phyloP scores from a whole-genome alignment of 164 flowering plant genomes.

The Annona squamosa region DNA sequence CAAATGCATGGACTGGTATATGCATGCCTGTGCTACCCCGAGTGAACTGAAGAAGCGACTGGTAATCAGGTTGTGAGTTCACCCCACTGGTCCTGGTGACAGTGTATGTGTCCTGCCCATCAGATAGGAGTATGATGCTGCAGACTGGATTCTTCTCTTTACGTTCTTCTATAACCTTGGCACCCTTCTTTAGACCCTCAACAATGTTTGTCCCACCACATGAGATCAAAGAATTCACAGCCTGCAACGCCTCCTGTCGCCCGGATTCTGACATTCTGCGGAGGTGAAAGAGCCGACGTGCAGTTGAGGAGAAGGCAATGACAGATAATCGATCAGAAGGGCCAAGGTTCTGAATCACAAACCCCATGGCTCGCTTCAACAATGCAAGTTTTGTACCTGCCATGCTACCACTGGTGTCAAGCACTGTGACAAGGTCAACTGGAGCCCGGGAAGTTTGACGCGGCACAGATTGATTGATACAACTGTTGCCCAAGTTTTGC shows the following conservation, averaged over 20 bases:
- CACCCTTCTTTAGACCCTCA: conserved; percentile 74
- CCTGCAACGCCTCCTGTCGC: conserved; percentile 64
- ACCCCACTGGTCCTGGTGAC: conserved; percentile 25
- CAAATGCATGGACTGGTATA: conserved; percentile 88
- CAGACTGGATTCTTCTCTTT: conserved; percentile 65
- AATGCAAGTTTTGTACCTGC: conserved; percentile 89
- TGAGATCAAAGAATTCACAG: conserved; percentile 62
- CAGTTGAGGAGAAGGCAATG: conserved; percentile 82
- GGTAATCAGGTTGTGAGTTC: conserved; percentile 30
- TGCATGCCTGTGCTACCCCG: conserved; percentile 30
- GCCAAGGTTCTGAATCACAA: conserved; percentile 89
- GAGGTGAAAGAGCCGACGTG: conserved; percentile 82
- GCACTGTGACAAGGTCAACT: conserved; percentile 90
- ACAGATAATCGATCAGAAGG: conserved; percentile 87
- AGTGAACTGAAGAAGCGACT: conserved; percentile 51
- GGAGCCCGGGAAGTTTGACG: conserved; percentile 62
- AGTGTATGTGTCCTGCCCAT: conserved; percentile 88
- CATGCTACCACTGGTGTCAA: conserved; percentile 99
- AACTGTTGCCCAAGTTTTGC: conserved; percentile 12
- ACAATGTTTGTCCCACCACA: conserved; percentile 95
- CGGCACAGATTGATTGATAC: conserved; percentile 11
- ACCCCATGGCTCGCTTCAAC: conserved; percentile 90
- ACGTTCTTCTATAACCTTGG: conserved; percentile 71
- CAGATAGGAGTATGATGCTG: conserved; percentile 80
- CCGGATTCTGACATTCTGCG: conserved; percentile 76